Evolutionary conservation across 2,329 filamentous ascomycete genomes (phyloP), one percentile per base, ranked within the genome.

Genomic region (Pyrenophora graminea): DNA sequence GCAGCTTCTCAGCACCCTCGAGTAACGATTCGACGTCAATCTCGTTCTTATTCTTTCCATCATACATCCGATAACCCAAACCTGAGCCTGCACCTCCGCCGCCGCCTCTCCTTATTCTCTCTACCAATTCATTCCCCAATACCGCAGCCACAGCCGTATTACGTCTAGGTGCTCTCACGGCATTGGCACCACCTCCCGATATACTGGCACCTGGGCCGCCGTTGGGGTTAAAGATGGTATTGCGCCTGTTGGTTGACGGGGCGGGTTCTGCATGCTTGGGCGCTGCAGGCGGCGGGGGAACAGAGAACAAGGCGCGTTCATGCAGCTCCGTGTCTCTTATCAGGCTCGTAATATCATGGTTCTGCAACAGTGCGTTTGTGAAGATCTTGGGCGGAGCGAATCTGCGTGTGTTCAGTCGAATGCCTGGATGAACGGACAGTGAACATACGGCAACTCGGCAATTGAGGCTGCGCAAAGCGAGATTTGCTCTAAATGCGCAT

Each of bases 311-410:
- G 6, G 93, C 93, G 66, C 92, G 88, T 74, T 99, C 94, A 76
- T 97, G 93, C 18, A 88, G 78, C 74, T 99, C 94, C 3, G 93
- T 97, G 72, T 99, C 94, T 54, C 94, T 89, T 67, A 99, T 97
- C 40, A 99, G 79, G 10, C 90, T 85, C 3, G 94, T 97, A 63
- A 99, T 97, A 73, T 99, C 94, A 73, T 92, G 87, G 61, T 86
- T 86, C 49, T 88, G 86, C 41, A 97, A 85, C 33, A 99, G 82
- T 30, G 94, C 91, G 72, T 96, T 97, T 62, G 92, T 94, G 77
- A 97, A 99, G 68, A 94, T 91, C 67, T 90, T 95, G n/a, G 93
- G 90, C 2, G 85, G 85, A 34, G 90, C 90, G 64, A 97, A 97
- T 30, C 91, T 95, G 68, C 48, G 53, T 45, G 56, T 34, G 56